These are phyloP conservation scores for Citrullus mucosospermus DNA, from an alignment of 306 rosid species.

Conservation along the genomic window DNA sequence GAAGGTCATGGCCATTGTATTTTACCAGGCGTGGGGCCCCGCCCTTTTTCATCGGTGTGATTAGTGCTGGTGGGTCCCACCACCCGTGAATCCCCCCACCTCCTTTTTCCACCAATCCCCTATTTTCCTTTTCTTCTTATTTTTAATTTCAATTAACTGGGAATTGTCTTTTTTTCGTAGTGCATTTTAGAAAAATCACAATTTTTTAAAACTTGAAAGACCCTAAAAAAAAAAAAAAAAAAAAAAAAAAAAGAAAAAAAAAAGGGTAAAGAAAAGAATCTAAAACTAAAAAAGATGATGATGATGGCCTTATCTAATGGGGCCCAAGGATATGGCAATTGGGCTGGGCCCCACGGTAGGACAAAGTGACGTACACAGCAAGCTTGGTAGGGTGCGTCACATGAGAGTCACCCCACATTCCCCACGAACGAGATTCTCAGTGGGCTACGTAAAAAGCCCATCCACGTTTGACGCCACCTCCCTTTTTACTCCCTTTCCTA, in stretches of 20 bases:
- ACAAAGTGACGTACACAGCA: neutral
- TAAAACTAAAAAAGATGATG: neutral
- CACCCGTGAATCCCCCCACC: neutral
- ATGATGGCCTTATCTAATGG: neutral
- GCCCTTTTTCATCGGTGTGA: neutral
- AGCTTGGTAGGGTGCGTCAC: conserved; percentile 2
- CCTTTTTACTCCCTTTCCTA: neutral
- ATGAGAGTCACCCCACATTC: neutral
- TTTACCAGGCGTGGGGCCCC: neutral
- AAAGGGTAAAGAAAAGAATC: neutral
- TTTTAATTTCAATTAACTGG: no score
- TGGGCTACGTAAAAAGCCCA: neutral
- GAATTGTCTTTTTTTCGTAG: no score
- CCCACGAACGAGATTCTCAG: neutral
- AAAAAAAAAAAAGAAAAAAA: neutral
- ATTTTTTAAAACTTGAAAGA: no score
- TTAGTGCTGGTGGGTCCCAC: conserved; percentile 1
- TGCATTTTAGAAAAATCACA: no score
- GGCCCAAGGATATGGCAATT: neutral
- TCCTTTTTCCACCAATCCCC: no score
- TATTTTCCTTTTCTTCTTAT: no score
- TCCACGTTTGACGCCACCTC: neutral
- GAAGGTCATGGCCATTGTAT: neutral
- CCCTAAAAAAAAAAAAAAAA: no score
- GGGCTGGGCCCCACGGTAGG: neutral